Percentiles rank a stretch among this genome's conserved stretches.
Conservation (phyloP, 345 rosid genomes). For the Alliaria petiolata region DNA sequence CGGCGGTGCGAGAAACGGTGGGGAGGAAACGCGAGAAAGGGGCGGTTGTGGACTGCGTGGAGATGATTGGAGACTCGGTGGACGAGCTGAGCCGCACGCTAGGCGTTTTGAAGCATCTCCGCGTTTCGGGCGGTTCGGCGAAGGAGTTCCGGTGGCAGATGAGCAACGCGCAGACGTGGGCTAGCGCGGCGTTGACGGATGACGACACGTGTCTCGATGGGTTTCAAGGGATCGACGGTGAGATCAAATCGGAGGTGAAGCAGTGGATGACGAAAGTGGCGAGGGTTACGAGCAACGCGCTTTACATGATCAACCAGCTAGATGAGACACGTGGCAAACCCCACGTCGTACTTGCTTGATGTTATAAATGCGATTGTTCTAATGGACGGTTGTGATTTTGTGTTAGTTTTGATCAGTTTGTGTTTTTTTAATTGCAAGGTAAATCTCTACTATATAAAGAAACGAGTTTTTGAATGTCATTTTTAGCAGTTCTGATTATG, state of each 20-base stretch:
- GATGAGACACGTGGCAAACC: constrained; percentile 36
- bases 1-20: constrained; percentile 13
- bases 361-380: background rate
- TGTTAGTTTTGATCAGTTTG: background rate
- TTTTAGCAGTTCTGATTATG: background rate
- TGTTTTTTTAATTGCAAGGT: background rate
- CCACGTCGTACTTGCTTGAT: constrained; percentile 24
- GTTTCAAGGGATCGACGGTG: constrained; percentile 43
- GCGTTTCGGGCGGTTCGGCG: constrained; percentile 2
- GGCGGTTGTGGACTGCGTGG: constrained; percentile 69
- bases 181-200: constrained; percentile 74
- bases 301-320: constrained; percentile 71
- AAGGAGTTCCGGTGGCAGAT: constrained; percentile 57
- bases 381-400: constrained; percentile 19
- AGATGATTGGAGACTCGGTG: constrained; percentile 63
- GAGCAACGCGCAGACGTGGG: constrained; percentile 86
- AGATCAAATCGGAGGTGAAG: constrained; percentile 44
- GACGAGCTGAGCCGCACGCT: constrained; percentile 60
- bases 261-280: constrained; percentile 56
- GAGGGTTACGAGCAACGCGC: constrained; percentile 75
- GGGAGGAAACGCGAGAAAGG: constrained; percentile 40
- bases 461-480: background rate
- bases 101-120: constrained; percentile 51
- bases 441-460: background rate
- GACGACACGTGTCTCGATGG: constrained; percentile 94